These are phyloP conservation scores for Lentinula boryana DNA, from an alignment of 768 basidiomycete genomes.

Conservation along the genomic window DNA sequence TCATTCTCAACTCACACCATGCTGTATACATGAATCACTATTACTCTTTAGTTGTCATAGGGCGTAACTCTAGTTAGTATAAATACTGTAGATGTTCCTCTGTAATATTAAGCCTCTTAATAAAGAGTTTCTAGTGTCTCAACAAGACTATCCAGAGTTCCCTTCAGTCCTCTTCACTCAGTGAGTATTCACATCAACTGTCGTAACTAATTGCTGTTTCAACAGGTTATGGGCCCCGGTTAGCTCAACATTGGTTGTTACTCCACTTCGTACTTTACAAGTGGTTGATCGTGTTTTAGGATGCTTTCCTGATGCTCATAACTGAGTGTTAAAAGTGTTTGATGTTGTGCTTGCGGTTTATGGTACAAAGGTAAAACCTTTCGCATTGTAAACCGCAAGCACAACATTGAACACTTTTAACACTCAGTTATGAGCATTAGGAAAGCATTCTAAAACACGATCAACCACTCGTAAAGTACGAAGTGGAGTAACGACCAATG, in stretches of 20 bases:
- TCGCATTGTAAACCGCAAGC: neutral
- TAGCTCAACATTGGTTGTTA: neutral
- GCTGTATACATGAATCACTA: neutral
- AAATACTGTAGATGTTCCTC: neutral
- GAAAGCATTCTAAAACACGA: neutral
- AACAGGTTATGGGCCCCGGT: neutral
- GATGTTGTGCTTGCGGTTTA: neutral
- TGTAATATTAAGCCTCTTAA: neutral
- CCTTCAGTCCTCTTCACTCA: neutral
- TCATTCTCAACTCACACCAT: neutral
- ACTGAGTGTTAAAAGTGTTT: neutral
- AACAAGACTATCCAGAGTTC: neutral
- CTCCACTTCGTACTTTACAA: neutral
- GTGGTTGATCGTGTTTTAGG: neutral
- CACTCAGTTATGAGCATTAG: neutral
- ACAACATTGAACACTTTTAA: neutral
- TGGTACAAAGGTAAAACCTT: neutral
- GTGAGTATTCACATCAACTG: neutral
- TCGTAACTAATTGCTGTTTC: neutral
- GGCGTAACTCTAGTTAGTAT: neutral
- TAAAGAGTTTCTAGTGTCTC: neutral
- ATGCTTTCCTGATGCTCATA: neutral
- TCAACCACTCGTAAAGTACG: neutral
- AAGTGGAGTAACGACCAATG: neutral
- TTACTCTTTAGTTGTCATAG: neutral